These are phyloP conservation scores for Ichthyophonus hoferi DNA, from an alignment of 208 protist species.

Conservation along the genomic window DNA sequence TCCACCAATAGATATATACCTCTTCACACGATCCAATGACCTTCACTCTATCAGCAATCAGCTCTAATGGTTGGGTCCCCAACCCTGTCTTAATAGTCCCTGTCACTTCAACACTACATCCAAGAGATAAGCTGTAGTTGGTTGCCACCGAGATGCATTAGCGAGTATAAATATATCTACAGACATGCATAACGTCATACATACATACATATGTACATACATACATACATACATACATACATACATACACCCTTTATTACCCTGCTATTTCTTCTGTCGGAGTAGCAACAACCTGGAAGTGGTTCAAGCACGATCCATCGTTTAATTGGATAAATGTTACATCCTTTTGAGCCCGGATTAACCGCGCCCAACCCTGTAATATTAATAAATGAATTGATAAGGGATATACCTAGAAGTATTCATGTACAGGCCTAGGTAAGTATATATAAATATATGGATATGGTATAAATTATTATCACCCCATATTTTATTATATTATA, in stretches of 20 bases:
- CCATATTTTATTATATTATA: no score
- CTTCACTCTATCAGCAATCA: no score
- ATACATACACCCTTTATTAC: background rate
- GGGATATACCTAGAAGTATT: no score
- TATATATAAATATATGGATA: no score
- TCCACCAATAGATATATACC: no score
- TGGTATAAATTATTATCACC: no score
- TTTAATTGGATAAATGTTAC: slow-evolving; percentile 57
- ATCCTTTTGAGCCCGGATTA: slow-evolving; percentile 44
- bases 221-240: background rate
- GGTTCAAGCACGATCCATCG: slow-evolving; percentile 51
- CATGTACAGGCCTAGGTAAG: no score
- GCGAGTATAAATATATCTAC: background rate
- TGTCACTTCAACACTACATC: slow-evolving; percentile 30
- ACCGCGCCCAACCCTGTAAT: slow-evolving; percentile 50
- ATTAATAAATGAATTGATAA: background rate
- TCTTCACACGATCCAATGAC: no score
- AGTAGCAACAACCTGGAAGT: slow-evolving; percentile 52
- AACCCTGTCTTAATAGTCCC: slow-evolving; percentile 35
- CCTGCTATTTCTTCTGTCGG: background rate
- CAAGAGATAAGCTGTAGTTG: background rate
- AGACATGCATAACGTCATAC: background rate
- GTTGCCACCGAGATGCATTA: no score
- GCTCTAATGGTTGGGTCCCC: slow-evolving; percentile 37
- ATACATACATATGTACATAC: background rate